These are phyloP conservation scores for Pholiota microspora DNA, from an alignment of 768 basidiomycete species.

Conservation along the genomic window DNA sequence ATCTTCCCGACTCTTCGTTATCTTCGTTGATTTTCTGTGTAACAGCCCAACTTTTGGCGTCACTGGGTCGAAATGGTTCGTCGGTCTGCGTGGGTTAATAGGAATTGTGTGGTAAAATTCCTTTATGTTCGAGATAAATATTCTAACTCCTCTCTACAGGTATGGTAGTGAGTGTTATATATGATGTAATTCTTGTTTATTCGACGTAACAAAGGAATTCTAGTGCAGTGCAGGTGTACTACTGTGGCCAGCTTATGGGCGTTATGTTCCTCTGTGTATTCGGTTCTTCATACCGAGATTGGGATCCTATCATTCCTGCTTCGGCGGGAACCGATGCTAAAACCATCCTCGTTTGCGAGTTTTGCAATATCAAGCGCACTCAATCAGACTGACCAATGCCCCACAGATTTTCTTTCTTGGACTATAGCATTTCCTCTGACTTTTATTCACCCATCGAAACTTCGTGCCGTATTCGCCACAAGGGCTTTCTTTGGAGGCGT, in stretches of 20 bases:
- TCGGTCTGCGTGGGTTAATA: slow-evolving; percentile 11
- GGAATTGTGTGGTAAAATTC: slow-evolving; percentile 14
- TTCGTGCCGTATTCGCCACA: slow-evolving; percentile 9
- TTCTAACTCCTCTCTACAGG: background rate
- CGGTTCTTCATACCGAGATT: slow-evolving; percentile 9
- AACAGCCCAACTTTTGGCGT: slow-evolving; percentile 14
- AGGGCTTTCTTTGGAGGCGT: slow-evolving; percentile 9
- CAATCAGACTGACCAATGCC: background rate
- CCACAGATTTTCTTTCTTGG: slow-evolving; percentile 15
- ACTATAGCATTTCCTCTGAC: slow-evolving; percentile 8
- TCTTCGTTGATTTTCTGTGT: background rate
- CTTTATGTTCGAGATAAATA: too few relatives aligned
- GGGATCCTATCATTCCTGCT: slow-evolving; percentile 10
- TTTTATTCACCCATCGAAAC: slow-evolving; percentile 13
- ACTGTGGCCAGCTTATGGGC: slow-evolving; percentile 11
- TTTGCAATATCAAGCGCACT: background rate
- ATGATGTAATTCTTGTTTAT: too few relatives aligned
- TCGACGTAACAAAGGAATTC: background rate
- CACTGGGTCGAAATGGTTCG: slow-evolving; percentile 14
- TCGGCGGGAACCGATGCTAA: slow-evolving; percentile 17
- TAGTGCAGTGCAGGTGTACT: slow-evolving; percentile 15
- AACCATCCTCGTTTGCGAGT: slow-evolving; percentile 14
- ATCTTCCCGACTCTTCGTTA: background rate
- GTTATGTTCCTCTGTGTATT: slow-evolving; percentile 14
- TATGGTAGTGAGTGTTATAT: slow-evolving; percentile 14